Percentiles rank a stretch among this genome's conserved stretches.
Conservation (phyloP, 495 filamentous ascomycete species). For the Parathielavia appendiculata region DNA sequence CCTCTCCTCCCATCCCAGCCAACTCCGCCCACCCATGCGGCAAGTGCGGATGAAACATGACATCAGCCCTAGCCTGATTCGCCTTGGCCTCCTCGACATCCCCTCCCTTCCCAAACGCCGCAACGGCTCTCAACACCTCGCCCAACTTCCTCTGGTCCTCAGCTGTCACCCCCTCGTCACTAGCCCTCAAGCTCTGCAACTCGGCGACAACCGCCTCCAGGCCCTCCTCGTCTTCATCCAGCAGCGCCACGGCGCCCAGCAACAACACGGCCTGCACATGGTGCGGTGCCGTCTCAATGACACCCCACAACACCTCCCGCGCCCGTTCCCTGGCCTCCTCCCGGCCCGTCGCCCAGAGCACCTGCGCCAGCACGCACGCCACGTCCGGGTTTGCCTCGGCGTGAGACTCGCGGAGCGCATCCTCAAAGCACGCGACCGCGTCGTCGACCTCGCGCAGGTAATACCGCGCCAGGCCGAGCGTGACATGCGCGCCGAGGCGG, state of each 20-base stretch:
- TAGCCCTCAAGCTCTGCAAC: conserved; percentile 63
- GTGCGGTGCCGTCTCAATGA: conserved; percentile 62
- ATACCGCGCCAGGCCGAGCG: conserved; percentile 76
- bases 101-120: conserved; percentile 30
- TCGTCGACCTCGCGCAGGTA: conserved; percentile 56
- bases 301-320: conserved; percentile 70
- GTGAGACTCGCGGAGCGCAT: conserved; percentile 72
- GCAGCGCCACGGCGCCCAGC: conserved; percentile 72
- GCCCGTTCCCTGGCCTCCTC: conserved; percentile 69
- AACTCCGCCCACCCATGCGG: conserved; percentile 76
- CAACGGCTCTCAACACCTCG: conserved; percentile 43
- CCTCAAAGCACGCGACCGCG: conserved; percentile 73
- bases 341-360: conserved; percentile 85
- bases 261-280: conserved; percentile 75
- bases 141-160: conserved; percentile 44
- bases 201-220: conserved; percentile 77
- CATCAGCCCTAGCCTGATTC: conserved; percentile 59
- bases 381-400: conserved; percentile 65
- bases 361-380: conserved; percentile 79
- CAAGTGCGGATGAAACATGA: conserved; percentile 71
- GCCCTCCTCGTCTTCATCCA: conserved; percentile 73
- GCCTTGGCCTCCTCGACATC: conserved; percentile 30
- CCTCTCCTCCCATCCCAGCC: conserved; percentile 44
- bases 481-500: conserved; percentile 79
- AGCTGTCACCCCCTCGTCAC: conserved; percentile 43